Evolutionary conservation across 2,329 filamentous ascomycete species (phyloP), one percentile per base, ranked within the genome.

Genomic region (Xylaria digitata): DNA sequence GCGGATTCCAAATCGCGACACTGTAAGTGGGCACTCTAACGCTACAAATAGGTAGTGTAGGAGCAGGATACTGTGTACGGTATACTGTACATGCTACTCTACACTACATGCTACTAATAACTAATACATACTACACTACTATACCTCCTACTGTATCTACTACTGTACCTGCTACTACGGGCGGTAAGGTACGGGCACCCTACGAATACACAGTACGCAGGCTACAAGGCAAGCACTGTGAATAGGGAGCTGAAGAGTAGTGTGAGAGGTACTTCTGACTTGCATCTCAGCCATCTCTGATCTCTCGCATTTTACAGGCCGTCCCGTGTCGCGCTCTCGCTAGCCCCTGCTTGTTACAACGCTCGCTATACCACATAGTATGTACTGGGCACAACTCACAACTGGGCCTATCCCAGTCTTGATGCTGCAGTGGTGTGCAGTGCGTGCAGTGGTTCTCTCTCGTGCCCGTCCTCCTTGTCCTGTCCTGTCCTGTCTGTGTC

Each of bases 281-380:
- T 68, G 67, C 67, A 70, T 65, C 62, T 68, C 68, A 65, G 64
- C 68, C 59, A 64, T 65, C 59, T 61, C 53, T 68, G 59, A 54
- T 66, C 67, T 68, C 63, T 71, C 57, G 67, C 69, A 54, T 68
- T 55, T 70, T 67, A 71, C 63, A 69, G 70, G 70, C 61, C 57
- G 66, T 69, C 54, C 62, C 68, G 66, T 67, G 68, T 70, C 70
- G 70, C 68, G 67, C 63, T 70, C 55, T 62, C 58, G 56, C 56
- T 61, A 65, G 67, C 67, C 65, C 61, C 67, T 65, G 63, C 65
- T 26, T 63, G 48, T 57, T 63, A 34, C 54, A 45, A 59, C 56
- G 60, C 66, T 63, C 55, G 49, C 30, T 63, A 57, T 61, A 55
- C 37, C 43, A 37, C 34, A 37, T 23, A 40, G 37, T 26, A 26